A percentile compares a stretch with the other conserved stretches of the same genome.
Conservation (phyloP, 1,284 basidiomycete species). For the Ganoderma resinaceum region DNA sequence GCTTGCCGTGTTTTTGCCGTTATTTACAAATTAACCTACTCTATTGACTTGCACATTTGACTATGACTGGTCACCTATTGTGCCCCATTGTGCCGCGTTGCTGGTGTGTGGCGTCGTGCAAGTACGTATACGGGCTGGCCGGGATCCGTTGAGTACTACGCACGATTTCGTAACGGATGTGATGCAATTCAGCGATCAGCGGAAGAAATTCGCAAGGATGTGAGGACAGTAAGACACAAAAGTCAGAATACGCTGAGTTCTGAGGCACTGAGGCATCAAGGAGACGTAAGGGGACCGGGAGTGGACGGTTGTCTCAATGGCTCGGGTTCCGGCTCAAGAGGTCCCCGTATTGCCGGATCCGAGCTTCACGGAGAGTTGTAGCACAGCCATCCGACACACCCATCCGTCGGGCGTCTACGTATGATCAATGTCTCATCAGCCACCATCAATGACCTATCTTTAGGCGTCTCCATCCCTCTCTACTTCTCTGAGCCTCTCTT, state of each 20-base stretch:
- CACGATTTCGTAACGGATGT: too few relatives aligned
- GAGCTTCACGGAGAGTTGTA: not conserved
- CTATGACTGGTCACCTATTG: too few relatives aligned
- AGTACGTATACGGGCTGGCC: too few relatives aligned
- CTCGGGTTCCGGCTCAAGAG: not conserved
- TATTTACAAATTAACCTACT: not conserved
- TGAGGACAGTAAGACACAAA: not conserved
- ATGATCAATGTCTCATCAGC: not conserved
- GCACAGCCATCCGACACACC: conserved; percentile 4
- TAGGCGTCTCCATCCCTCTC: not conserved
- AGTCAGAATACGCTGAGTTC: not conserved
- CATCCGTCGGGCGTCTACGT: not conserved
- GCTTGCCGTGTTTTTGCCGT: not conserved
- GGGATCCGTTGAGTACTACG: too few relatives aligned
- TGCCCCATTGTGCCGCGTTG: too few relatives aligned
- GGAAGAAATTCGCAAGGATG: not conserved
- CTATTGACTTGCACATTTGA: not conserved
- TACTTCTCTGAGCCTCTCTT: not conserved
- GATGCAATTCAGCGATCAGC: not conserved
- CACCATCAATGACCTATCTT: not conserved
- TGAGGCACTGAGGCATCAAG: not conserved
- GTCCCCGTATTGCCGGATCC: not conserved
- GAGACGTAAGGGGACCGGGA: not conserved
- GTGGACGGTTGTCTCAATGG: too few relatives aligned
- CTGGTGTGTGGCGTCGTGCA: too few relatives aligned